A percentile compares a stretch with the other conserved stretches of the same genome.
Evolutionary conservation across 1,139 yeast genomes (phyloP).

Genomic region (Nematodospora anomalae): DNA sequence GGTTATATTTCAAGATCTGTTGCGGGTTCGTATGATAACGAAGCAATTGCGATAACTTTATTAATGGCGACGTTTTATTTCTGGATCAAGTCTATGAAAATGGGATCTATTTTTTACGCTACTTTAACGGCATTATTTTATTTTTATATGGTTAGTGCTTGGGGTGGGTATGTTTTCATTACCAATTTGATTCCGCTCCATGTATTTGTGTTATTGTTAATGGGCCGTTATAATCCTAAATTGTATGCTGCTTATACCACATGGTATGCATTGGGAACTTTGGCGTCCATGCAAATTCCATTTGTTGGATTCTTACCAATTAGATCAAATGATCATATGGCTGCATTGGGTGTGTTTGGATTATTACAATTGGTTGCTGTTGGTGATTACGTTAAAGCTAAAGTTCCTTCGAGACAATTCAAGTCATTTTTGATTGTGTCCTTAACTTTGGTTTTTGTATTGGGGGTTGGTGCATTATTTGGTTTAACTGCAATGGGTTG

Average conservation of each 20-base stretch:
- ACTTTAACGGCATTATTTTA: conserved; percentile 83
- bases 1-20: conserved; percentile 98
- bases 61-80: conserved; percentile 93
- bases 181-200: conserved; percentile 97
- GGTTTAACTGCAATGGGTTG: conserved; percentile 85
- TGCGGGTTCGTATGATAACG: conserved; percentile 98
- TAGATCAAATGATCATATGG: conserved; percentile 97
- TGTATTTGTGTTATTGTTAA: conserved; percentile 81
- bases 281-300: conserved; percentile 98
- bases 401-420: conserved; percentile 75
- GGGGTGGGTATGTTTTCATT: conserved; percentile 99
- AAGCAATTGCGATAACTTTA: conserved; percentile 96
- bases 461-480: conserved; percentile 73
- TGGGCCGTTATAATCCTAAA: conserved; percentile 90
- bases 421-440: conserved; percentile 67
- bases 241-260: conserved; percentile 91
- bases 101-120: conserved; percentile 86
- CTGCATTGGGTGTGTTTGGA: conserved; percentile 96
- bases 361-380: conserved; percentile 86
- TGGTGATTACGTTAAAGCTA: conserved; percentile 77
- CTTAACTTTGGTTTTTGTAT: conserved; percentile 49
- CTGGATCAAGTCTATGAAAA: conserved; percentile 92
- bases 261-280: conserved; percentile 95
- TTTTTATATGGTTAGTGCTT: conserved; percentile 99
- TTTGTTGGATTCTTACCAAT: conserved; percentile 97